Evolutionary conservation across 2,329 filamentous ascomycete species (phyloP).

Genomic region (Pyrenophora tritici-repentis): DNA sequence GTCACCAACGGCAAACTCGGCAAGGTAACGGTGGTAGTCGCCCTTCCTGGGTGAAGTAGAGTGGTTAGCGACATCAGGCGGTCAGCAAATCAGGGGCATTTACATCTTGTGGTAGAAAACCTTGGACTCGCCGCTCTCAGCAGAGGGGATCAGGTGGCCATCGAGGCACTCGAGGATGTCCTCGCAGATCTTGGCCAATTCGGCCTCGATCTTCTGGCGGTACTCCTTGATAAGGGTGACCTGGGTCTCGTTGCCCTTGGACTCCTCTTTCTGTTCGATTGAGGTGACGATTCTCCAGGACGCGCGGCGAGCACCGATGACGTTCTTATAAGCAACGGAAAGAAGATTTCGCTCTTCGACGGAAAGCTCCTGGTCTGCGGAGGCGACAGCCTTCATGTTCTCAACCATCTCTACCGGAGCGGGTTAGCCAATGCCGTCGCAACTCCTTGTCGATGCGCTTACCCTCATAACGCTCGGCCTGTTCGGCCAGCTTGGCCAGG

Average conservation of each 20-base stretch:
- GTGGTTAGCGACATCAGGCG: slow-evolving; percentile 22
- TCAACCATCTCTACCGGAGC: slow-evolving; percentile 86
- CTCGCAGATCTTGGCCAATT: slow-evolving; percentile 97
- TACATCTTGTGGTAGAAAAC: slow-evolving; percentile 99
- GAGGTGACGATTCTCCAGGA: slow-evolving; percentile 99
- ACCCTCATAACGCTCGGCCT: slow-evolving; percentile 99
- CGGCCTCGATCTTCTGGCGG: slow-evolving; percentile 96
- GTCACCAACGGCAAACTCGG: slow-evolving; percentile 90
- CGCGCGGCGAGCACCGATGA: slow-evolving; percentile 95
- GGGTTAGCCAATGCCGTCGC: slow-evolving; percentile 22
- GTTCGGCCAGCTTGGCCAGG: slow-evolving; percentile 99
- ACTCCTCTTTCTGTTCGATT: slow-evolving; percentile 99
- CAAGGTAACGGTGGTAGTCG: slow-evolving; percentile 94
- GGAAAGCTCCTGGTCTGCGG: slow-evolving; percentile 67
- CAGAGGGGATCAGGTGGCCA: slow-evolving; percentile 90
- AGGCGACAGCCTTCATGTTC: slow-evolving; percentile 99
- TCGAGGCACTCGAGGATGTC: slow-evolving; percentile 96
- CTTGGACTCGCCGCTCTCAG: slow-evolving; percentile 96
- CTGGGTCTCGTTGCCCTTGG: slow-evolving; percentile 96
- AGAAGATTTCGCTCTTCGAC: slow-evolving; percentile 98
- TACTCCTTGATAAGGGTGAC: slow-evolving; percentile 93
- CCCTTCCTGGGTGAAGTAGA: slow-evolving; percentile 72
- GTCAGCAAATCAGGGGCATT: slow-evolving; percentile 7
- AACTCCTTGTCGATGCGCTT: slow-evolving; percentile 26
- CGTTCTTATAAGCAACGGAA: slow-evolving; percentile 99